Conservation (phyloP, 2,329 filamentous ascomycete species). For the Cercospora sp. region DNA sequence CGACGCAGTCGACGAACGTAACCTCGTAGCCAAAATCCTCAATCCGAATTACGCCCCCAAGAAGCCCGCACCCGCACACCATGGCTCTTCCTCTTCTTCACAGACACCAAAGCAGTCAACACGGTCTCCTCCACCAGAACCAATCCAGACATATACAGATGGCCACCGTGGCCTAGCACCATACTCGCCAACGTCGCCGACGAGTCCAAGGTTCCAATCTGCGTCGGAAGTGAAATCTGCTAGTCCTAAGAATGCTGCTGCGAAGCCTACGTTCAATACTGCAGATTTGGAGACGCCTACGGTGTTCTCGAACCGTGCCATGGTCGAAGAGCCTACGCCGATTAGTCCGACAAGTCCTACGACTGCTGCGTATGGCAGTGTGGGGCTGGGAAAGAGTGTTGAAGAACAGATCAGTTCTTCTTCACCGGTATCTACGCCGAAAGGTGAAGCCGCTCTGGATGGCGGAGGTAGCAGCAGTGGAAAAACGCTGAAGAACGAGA, state of each 20-base stretch:
- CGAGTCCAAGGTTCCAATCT: constrained; percentile 14
- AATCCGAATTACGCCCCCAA: constrained; percentile 31
- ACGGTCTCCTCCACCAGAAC: background rate
- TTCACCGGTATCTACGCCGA: background rate
- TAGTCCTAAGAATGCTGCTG: constrained; percentile 14
- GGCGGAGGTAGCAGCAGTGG: background rate
- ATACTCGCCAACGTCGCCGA: constrained; percentile 11
- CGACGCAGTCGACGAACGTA: constrained; percentile 42
- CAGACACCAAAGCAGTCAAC: background rate
- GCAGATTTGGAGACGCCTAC: constrained; percentile 24
- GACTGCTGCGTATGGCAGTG: constrained; percentile 18
- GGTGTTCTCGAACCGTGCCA: constrained; percentile 19
- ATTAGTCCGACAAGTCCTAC: constrained; percentile 25
- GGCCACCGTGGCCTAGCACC: constrained; percentile 44
- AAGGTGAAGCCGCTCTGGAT: background rate
- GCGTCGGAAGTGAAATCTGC: constrained; percentile 14
- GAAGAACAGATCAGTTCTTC: constrained; percentile 30
- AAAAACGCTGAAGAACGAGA: background rate
- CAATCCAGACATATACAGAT: constrained; percentile 29
- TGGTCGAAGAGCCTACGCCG: constrained; percentile 33
- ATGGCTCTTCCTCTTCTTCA: constrained; percentile 14
- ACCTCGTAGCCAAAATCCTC: constrained; percentile 32
- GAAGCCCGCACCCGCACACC: constrained; percentile 29
- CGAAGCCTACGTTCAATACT: constrained; percentile 24
- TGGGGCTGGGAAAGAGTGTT: constrained; percentile 38